Conservation (phyloP, 2,329 filamentous ascomycete genomes). For the Beauveria rudraprayagi region DNA sequence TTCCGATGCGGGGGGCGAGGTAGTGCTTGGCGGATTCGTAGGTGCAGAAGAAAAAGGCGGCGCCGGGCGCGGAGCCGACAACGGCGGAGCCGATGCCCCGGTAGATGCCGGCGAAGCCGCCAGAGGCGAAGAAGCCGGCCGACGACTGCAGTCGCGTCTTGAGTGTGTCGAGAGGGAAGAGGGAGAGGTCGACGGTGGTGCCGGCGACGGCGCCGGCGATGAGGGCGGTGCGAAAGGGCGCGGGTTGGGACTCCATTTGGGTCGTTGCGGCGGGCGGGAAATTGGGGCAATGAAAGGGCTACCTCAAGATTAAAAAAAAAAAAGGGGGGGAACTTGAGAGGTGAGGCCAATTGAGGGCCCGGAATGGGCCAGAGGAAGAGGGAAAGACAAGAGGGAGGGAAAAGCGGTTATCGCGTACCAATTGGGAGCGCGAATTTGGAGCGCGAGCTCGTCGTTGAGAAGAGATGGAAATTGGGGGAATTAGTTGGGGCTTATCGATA, state of each 20-base stretch:
- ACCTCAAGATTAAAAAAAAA: no score
- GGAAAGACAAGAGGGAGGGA: not conserved
- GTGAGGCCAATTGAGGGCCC: not conserved
- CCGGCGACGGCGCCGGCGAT: constrained; percentile 84
- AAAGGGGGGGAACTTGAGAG: not conserved
- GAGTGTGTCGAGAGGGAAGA: constrained; percentile 96
- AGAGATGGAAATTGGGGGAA: not conserved
- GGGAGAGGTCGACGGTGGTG: constrained; percentile 90
- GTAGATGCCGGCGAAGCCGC: constrained; percentile 89
- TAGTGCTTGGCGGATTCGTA: constrained; percentile 69
- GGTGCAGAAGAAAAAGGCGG: constrained; percentile 94
- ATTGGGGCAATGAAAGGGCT: no score
- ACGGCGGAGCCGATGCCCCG: constrained; percentile 83
- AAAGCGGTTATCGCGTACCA: not conserved
- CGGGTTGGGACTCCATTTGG: no score
- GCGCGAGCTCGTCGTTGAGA: not conserved
- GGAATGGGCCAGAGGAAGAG: no score
- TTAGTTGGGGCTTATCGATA: constrained; percentile 8
- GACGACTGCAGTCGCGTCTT: constrained; percentile 93
- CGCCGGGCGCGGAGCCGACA: constrained; percentile 85
- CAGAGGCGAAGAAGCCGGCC: constrained; percentile 67
- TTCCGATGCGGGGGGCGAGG: constrained; percentile 28
- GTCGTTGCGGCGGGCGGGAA: no score
- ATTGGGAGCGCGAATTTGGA: not conserved
- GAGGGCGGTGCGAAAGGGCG: constrained; percentile 52